These are phyloP conservation scores for Boletus patriciae DNA, from an alignment of 768 basidiomycete genomes.

Conservation along the genomic window DNA sequence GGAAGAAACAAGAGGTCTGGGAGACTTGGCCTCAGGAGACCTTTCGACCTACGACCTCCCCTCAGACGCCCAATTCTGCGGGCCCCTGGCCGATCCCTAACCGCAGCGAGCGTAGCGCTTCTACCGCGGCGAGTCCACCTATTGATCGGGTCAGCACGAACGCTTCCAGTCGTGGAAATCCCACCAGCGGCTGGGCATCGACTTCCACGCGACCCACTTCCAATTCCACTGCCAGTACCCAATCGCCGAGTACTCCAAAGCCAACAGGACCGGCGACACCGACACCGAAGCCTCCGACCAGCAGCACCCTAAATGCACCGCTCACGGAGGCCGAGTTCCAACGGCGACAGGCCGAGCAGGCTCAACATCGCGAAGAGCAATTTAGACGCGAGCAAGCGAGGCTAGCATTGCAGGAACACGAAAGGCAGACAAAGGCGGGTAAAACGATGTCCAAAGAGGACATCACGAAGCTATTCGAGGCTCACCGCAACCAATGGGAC, in stretches of 20 bases:
- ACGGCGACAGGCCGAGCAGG: conserved; percentile 62
- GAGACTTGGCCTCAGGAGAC: conserved; percentile 31
- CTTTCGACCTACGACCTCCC: conserved; percentile 23
- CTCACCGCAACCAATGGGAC: conserved; percentile 64
- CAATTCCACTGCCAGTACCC: conserved; percentile 24
- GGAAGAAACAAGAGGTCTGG: conserved; percentile 30
- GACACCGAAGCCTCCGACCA: conserved; percentile 19
- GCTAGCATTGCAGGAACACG: conserved; percentile 50
- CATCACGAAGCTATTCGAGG: conserved; percentile 52
- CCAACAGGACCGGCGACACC: conserved; percentile 24
- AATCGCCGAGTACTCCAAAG: conserved; percentile 26
- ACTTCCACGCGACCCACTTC: conserved; percentile 27
- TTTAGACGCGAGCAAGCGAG: conserved; percentile 70
- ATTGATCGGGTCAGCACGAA: conserved; percentile 33
- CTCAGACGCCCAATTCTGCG: conserved; percentile 30
- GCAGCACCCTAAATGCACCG: conserved; percentile 21
- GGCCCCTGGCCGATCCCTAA: conserved; percentile 34
- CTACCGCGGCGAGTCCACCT: conserved; percentile 34
- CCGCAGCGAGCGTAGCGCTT: conserved; percentile 33
- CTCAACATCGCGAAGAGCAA: conserved; percentile 63
- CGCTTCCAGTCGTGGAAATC: conserved; percentile 28
- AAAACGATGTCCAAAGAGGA: conserved; percentile 58
- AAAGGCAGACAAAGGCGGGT: conserved; percentile 42
- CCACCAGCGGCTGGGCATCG: conserved; percentile 30
- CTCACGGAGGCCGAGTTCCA: conserved; percentile 56